phyloP scores from a whole-genome alignment of 495 filamentous ascomycete species.

The Durotheca rogersii region DNA sequence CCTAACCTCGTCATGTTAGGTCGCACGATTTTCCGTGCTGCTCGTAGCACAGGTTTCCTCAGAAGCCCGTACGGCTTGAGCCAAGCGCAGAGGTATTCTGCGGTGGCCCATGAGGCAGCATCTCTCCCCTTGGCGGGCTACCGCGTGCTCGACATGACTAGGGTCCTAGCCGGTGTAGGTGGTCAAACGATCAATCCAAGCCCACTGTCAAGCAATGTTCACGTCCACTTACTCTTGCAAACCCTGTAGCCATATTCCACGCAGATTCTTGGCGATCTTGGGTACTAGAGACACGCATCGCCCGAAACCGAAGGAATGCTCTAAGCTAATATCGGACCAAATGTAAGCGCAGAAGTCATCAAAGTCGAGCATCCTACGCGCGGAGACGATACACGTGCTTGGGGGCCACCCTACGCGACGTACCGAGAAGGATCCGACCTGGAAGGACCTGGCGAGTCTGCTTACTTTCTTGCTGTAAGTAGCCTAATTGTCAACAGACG shows the following conservation, averaged over 20 bases:
- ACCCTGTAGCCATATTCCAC: constrained; percentile 99
- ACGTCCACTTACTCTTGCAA: too few relatives aligned
- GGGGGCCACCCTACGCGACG: constrained; percentile 92
- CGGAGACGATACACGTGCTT: constrained; percentile 93
- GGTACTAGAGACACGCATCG: constrained; percentile 54
- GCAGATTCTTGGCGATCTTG: constrained; percentile 93
- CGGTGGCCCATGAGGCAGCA: constrained; percentile 20
- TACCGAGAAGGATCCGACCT: constrained; percentile 59
- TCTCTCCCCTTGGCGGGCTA: constrained; percentile 74
- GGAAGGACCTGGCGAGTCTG: constrained; percentile 83
- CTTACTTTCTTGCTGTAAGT: constrained; percentile 85
- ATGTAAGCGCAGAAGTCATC: constrained; percentile 83
- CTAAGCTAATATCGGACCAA: constrained; percentile 30
- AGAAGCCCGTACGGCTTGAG: constrained; percentile 2
- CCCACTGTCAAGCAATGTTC: constrained; percentile 13
- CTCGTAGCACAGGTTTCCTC: constrained; percentile 10
- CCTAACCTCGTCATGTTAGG: constrained; percentile 13
- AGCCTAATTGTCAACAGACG: background rate
- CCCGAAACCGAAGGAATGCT: constrained; percentile 24
- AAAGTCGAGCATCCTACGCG: constrained; percentile 92
- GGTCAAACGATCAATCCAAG: background rate
- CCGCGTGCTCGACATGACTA: constrained; percentile 91
- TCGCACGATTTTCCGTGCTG: constrained; percentile 16
- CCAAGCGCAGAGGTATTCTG: constrained; percentile 27
- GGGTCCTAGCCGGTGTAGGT: constrained; percentile 91